Base-by-base conservation (phyloP, 306 rosid genomes). In the Sophora flavescens region DNA sequence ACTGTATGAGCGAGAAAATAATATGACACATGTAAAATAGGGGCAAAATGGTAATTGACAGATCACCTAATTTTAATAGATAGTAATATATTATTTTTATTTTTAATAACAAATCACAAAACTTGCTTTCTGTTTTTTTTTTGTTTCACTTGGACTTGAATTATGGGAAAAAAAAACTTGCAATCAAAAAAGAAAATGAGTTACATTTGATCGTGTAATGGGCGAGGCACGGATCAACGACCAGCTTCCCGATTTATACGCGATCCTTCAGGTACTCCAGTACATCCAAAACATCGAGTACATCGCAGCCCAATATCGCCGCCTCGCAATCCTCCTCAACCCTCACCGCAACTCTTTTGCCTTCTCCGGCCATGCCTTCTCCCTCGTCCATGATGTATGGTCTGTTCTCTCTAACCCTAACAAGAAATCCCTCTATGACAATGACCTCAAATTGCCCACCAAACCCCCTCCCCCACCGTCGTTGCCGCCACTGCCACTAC, bases 361-460 rank as follows among this genome's bases (percentile, higher is more conserved):
- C 5, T 86, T 60, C 61, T 80, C 99, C 9, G 83, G 69, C 10
- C 87, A 92, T 0, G 97, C 99, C 15, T 92, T 92, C 47, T 52
- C 86, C 2, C 93, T 92, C 22, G 85, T 95, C 18, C 74, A 85
- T 12, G 99, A 95, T 44, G 96, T 97, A 0, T 95, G 99, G 99
- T 56, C 86, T 14, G 84, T 95, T 1, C 89, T 95, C 30, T 90
- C 93, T 0, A 84, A 89, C 72, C 88, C 90, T 0, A 33, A 77
- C n/a, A 88, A 82, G 70, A 95, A 89, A 59, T 79, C 90, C 1
- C 4, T 87, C 16, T 92, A 86, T 53, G 97, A 95, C 56, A 83
- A 83, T 61, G 91, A 91, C 57, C 75, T 87, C 58, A 78, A 81
- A 4, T 32, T 86, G 53, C 82, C 62, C 44, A 70, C 91, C 12